These are phyloP conservation scores for Hamamelis virginiana DNA, from an alignment of 164 flowering plant genomes.

Conservation along the genomic window DNA sequence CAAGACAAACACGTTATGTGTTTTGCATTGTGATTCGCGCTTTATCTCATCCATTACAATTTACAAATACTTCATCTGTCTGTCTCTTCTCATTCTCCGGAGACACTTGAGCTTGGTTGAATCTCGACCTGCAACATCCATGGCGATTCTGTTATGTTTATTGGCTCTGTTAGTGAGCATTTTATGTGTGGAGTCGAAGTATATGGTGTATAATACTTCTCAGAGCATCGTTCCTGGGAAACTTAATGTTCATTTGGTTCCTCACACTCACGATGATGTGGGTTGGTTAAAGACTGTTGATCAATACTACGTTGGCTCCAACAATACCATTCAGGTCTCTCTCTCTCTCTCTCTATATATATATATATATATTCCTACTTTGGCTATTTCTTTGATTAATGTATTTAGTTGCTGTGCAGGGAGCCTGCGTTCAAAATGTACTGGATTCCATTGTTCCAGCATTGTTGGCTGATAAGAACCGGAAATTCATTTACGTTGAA, in stretches of 20 bases:
- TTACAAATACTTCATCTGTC: too few species aligned
- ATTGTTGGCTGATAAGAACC: conserved; percentile 70
- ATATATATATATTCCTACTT: too few species aligned
- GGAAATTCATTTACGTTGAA: conserved; percentile 84
- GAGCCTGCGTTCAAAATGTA: conserved; percentile 80
- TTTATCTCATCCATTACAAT: too few species aligned
- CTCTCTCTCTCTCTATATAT: background rate
- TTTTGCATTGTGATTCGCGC: too few species aligned
- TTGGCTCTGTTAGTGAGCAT: too few species aligned
- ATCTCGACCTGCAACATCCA: too few species aligned
- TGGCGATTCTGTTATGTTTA: too few species aligned
- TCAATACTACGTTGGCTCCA: conserved; percentile 83
- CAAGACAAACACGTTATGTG: too few species aligned
- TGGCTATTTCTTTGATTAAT: too few species aligned
- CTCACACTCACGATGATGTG: conserved; percentile 90
- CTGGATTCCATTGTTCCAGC: conserved; percentile 77
- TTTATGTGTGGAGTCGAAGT: conserved; percentile 33
- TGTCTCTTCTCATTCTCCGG: too few species aligned
- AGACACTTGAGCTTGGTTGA: too few species aligned
- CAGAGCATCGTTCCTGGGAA: conserved; percentile 49
- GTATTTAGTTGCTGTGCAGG: conserved; percentile 16
- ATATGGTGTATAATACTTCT: conserved; percentile 63
- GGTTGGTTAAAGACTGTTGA: conserved; percentile 95
- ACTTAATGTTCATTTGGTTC: conserved; percentile 84
- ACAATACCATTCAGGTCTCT: conserved; percentile 74